These are phyloP conservation scores for Phytophthora foliorum DNA, from an alignment of 352 stramenopile species.

Conservation along the genomic window DNA sequence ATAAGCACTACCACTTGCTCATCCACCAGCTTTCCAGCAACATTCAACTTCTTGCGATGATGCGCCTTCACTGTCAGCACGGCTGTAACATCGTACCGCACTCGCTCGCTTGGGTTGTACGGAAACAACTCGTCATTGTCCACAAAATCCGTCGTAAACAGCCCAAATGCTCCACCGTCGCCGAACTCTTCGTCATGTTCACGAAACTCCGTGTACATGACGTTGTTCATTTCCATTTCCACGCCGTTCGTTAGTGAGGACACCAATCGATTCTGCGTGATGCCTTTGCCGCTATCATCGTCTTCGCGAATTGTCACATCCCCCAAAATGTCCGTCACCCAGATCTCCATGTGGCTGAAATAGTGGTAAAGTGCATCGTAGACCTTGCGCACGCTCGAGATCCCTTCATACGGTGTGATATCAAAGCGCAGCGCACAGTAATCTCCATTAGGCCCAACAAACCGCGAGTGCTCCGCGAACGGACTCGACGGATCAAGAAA, in stretches of 20 bases:
- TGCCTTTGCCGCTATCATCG: constrained; percentile 54
- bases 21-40: constrained; percentile 2
- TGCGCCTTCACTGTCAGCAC: constrained; percentile 38
- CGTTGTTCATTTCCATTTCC: constrained; percentile 53
- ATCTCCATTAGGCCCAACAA: constrained; percentile 49
- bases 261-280: constrained; percentile 58
- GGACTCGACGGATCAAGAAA: constrained; percentile 47
- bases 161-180: constrained; percentile 22
- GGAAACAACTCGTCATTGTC: constrained; percentile 52
- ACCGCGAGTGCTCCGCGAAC: constrained; percentile 57
- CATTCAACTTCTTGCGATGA: constrained; percentile 14
- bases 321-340: constrained; percentile 60
- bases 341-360: constrained; percentile 64
- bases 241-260: constrained; percentile 43
- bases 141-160: constrained; percentile 45
- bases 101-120: constrained; percentile 35
- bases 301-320: constrained; percentile 68
- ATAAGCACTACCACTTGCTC: constrained; percentile 48
- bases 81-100: constrained; percentile 47
- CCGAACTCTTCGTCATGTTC: constrained; percentile 26
- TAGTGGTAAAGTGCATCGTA: constrained; percentile 64
- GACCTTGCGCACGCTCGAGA: constrained; percentile 46
- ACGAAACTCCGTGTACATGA: constrained; percentile 44
- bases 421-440: constrained; percentile 58
- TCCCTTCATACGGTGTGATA: constrained; percentile 51